Evolutionary conservation across 768 basidiomycete species (phyloP).

Genomic region (Daedalea quercina): DNA sequence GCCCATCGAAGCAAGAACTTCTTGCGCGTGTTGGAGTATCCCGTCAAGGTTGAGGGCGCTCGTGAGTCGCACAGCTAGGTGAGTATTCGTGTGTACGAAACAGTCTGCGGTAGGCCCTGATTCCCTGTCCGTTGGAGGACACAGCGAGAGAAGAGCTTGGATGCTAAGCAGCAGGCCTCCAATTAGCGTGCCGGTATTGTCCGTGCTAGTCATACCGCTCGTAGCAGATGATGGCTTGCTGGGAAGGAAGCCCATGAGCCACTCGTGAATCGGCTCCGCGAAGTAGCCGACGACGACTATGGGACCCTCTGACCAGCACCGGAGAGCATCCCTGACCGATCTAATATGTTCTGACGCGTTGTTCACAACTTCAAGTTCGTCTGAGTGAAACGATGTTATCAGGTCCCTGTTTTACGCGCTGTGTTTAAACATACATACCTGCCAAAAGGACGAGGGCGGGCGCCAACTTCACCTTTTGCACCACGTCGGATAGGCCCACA

Average conservation of each 20-base stretch:
- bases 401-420: too few relatives aligned
- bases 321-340: not conserved
- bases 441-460: conserved; percentile 28
- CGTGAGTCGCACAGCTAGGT: conserved; percentile 38
- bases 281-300: conserved; percentile 21
- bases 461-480: conserved; percentile 19
- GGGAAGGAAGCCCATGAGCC: conserved; percentile 19
- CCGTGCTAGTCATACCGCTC: conserved; percentile 6
- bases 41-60: conserved; percentile 40
- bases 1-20: conserved; percentile 33
- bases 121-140: not conserved
- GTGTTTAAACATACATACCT: conserved; percentile 22
- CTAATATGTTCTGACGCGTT: conserved; percentile 6
- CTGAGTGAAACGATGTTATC: not conserved
- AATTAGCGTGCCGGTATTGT: conserved; percentile 39
- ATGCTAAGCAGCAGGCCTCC: conserved; percentile 58
- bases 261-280: conserved; percentile 24
- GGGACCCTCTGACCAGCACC: conserved; percentile 5
- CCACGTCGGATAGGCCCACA: conserved; percentile 20
- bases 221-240: not conserved
- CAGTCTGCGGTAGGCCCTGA: conserved; percentile 27
- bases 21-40: conserved; percentile 35
- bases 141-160: conserved; percentile 44
- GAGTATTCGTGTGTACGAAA: conserved; percentile 45
- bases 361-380: conserved; percentile 4